phyloP scores from a whole-genome alignment of 148 eudicot genomes.

The Oxyria digyna region DNA sequence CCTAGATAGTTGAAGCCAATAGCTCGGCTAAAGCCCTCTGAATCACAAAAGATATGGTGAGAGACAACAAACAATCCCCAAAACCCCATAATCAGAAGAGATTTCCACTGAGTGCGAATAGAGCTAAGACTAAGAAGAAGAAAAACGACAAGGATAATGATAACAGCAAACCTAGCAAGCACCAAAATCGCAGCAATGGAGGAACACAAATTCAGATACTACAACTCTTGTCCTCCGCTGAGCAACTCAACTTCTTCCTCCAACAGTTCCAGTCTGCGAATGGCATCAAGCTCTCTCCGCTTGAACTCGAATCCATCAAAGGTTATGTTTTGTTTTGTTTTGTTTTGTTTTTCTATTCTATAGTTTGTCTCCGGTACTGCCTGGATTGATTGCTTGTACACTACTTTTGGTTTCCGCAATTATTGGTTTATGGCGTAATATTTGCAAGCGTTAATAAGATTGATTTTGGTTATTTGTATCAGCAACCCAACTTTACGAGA shows the following conservation, averaged over 20 bases:
- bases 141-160: slow-evolving; percentile 9
- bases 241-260: slow-evolving; percentile 46
- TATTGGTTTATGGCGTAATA: background rate
- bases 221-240: slow-evolving; percentile 18
- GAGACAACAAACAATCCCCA: slow-evolving; percentile 11
- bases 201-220: background rate
- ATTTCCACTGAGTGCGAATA: slow-evolving; percentile 23
- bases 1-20: background rate
- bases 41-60: slow-evolving; percentile 18
- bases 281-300: slow-evolving; percentile 49
- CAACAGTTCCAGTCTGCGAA: slow-evolving; percentile 55
- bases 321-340: slow-evolving; percentile 19
- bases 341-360: too few relatives aligned
- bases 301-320: slow-evolving; percentile 58
- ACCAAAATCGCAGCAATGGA: slow-evolving; percentile 7
- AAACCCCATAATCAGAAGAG: slow-evolving; percentile 17
- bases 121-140: slow-evolving; percentile 23
- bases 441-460: background rate
- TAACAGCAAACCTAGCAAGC: background rate
- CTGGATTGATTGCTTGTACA: background rate
- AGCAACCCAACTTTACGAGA: too few relatives aligned
- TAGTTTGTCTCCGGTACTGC: background rate
- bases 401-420: background rate
- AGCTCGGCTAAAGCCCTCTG: background rate
- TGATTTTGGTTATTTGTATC: too few relatives aligned